phyloP scores from a whole-genome alignment of 768 basidiomycete genomes.

The Amanita pseudoporphyria region DNA sequence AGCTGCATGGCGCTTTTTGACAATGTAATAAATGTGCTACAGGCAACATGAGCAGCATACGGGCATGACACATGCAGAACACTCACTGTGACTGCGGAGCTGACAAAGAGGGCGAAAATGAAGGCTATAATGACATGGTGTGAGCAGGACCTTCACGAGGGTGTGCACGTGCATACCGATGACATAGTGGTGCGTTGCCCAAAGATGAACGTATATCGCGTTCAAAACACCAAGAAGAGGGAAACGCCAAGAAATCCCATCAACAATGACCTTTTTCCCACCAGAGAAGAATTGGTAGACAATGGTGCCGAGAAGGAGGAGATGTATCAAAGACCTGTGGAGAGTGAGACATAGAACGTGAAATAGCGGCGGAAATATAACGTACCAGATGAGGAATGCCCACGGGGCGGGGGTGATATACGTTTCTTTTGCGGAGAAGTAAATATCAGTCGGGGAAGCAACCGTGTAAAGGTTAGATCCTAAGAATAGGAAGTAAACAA shows the following conservation, averaged over 20 bases:
- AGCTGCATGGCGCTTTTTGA: conserved; percentile 77
- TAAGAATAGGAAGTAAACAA: conserved; percentile 81
- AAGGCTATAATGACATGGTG: conserved; percentile 47
- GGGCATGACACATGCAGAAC: conserved; percentile 13
- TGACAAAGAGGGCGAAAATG: conserved; percentile 80
- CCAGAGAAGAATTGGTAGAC: conserved; percentile 80
- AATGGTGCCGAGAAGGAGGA: conserved; percentile 84
- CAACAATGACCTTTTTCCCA: conserved; percentile 74
- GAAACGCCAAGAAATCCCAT: conserved; percentile 88
- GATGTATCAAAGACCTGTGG: conserved; percentile 74
- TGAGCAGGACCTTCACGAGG: conserved; percentile 3
- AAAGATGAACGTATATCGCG: conserved; percentile 81
- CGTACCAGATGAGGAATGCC: conserved; percentile 84
- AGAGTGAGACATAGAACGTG: conserved; percentile 8
- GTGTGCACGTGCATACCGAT: conserved; percentile 29
- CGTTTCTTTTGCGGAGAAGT: conserved; percentile 71
- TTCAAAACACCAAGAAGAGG: conserved; percentile 82
- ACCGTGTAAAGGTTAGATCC: conserved; percentile 86
- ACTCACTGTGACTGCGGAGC: conserved; percentile 46
- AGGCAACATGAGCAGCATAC: conserved; percentile 19
- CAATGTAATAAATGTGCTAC: conserved; percentile 87
- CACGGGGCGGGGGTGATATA: conserved; percentile 93
- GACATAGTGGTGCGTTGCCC: conserved; percentile 70
- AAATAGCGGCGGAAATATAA: conserved; percentile 9
- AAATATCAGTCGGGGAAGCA: conserved; percentile 62